Base-by-base conservation (phyloP, 1,139 yeast genomes). In the Protomyces lactucae-debilis region DNA sequence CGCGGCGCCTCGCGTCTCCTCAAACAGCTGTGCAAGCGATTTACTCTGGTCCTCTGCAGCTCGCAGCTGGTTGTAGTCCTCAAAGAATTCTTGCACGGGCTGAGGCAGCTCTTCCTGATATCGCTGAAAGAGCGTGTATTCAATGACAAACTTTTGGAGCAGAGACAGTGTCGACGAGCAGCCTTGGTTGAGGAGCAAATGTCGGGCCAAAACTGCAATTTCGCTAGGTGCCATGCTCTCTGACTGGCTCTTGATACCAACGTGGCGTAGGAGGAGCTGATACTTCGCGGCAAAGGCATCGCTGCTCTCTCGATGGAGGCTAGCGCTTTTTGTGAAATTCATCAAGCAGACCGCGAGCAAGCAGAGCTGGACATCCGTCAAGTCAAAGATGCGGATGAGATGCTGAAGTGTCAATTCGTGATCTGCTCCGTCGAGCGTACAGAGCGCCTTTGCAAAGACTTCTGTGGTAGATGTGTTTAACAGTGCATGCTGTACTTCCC, bases 1-100 rank as follows among this genome's bases (percentile, higher is more conserved):
- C 12, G 63, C 63, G 3, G 56, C 57, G 16, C 63, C 63, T 14
- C 63, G 43, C n/a, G 63, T 59, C 18, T 59, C 63, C 4, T 59
- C 63, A 21, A 59, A 59, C 6, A 59, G 45, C 23, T 59, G 63
- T 8, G 63, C 63, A 4, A 59, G 25, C 10, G 63, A 59, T 35
- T 59, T 59, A 8, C 57, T 32, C 25, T 43, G 57, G 36, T 59
- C 63, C n/a, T 52, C 56, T 3, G 28, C 57, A 8, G 36, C 36
- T 3, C 63, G 57, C 9, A 45, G 14, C 9, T 46, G 14, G 14
- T 59, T 59, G 32, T 59, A 59, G 12, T 53, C 63, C 32, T 45
- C 53, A 32, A 59, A 59, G 57, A 59, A 52, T 12, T 55, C 28
- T 3, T 25, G 21, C 14, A 59, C 52, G 14, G 53, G 57, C 10